phyloP scores from a whole-genome alignment of 1,284 basidiomycete species.

The Tylopilus orsonianus region DNA sequence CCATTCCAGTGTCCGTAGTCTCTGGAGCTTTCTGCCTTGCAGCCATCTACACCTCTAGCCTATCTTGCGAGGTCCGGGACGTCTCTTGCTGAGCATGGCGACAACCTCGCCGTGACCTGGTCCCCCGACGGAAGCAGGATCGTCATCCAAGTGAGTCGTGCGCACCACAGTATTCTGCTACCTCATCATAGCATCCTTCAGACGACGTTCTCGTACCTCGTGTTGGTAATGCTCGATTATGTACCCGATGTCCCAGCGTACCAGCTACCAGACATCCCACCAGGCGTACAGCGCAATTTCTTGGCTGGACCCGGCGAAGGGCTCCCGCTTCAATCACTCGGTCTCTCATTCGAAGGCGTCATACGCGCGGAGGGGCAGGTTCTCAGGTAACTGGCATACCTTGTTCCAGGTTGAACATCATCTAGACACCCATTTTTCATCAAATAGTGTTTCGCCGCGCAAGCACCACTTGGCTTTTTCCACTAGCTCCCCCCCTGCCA shows the following conservation, averaged over 20 bases:
- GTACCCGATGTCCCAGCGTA: conserved; percentile 58
- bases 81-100: conserved; percentile 80
- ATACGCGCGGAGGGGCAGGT: conserved; percentile 76
- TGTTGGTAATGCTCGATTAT: conserved; percentile 71
- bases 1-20: not conserved
- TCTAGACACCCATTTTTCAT: not conserved
- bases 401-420: conserved; percentile 2
- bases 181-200: conserved; percentile 28
- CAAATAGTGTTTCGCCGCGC: conserved; percentile 67
- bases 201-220: conserved; percentile 79
- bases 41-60: conserved; percentile 82
- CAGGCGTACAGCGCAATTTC: conserved; percentile 63
- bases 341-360: conserved; percentile 78
- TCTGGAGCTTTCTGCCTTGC: conserved; percentile 8
- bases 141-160: conserved; percentile 68
- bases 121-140: conserved; percentile 76
- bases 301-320: conserved; percentile 80
- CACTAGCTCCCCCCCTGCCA: conserved; percentile 64
- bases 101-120: conserved; percentile 75
- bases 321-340: conserved; percentile 60
- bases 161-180: conserved; percentile 11
- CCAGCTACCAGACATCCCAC: conserved; percentile 49
- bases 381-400: conserved; percentile 52
- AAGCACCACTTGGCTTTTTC: conserved; percentile 69
- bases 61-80: conserved; percentile 72